Conservation (phyloP, 108 stramenopile genomes). For the Schizochytrium sp. region DNA sequence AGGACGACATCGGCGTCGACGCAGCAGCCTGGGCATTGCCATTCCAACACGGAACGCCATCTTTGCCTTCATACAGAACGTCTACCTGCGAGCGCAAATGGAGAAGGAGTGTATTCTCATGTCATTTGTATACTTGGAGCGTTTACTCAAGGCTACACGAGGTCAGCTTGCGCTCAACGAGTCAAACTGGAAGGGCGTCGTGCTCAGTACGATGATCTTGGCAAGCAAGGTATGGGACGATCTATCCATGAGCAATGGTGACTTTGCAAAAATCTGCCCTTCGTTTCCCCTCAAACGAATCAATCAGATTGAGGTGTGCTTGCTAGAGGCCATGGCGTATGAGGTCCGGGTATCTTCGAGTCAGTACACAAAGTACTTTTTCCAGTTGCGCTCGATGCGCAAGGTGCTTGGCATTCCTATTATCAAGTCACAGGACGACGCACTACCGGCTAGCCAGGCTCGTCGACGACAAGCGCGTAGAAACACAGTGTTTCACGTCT, state of each 20-base stretch:
- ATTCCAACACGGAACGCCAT: background rate
- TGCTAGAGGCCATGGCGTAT: background rate
- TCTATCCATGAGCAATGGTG: constrained; percentile 88
- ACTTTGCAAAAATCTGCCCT: constrained; percentile 65
- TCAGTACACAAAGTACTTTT: background rate
- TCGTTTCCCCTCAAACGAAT: constrained; percentile 72
- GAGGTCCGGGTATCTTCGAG: constrained; percentile 4
- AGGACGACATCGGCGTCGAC: background rate
- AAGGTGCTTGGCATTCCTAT: background rate
- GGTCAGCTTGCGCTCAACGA: constrained; percentile 44
- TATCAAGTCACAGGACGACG: background rate
- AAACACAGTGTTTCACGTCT: background rate
- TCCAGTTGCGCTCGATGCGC: background rate
- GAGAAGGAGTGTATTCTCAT: constrained; percentile 90
- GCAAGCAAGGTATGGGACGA: constrained; percentile 95
- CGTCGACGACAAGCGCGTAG: background rate
- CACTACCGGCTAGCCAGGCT: background rate
- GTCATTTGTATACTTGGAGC: constrained; percentile 86
- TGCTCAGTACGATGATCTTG: constrained; percentile 84
- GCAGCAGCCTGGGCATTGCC: background rate
- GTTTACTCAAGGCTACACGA: constrained; percentile 52
- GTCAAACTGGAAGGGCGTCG: constrained; percentile 73
- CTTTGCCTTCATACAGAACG: background rate
- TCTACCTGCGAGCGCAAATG: constrained; percentile 18
- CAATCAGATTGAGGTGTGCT: constrained; percentile 69